Conservation (phyloP, 2,329 filamentous ascomycete species). For the Alternaria postmessia region DNA sequence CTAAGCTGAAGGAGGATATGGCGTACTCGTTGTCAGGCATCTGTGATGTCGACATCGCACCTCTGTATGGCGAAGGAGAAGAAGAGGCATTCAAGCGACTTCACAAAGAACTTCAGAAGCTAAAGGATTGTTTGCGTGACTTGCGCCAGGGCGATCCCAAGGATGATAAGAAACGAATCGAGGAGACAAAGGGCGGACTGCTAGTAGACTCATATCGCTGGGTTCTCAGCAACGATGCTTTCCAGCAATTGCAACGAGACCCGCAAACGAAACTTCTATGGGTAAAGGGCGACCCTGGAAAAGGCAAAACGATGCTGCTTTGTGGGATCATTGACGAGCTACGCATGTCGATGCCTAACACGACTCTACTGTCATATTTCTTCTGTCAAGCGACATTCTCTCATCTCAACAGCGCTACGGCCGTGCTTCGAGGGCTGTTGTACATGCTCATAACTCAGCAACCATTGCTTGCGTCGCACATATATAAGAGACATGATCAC, state of each 20-base stretch:
- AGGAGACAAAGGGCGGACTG: background rate
- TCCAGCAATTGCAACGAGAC: fast-evolving
- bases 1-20: background rate
- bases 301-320: fast-evolving
- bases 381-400: too few species aligned
- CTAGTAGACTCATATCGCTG: background rate
- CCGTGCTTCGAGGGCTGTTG: too few species aligned
- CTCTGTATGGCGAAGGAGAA: background rate
- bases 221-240: fast-evolving
- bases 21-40: conserved; percentile 4
- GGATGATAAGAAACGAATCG: background rate
- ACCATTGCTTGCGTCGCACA: fast-evolving
- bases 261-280: too few species aligned
- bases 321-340: too few species aligned
- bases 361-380: fast-evolving
- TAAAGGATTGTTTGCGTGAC: background rate
- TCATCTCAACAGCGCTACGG: too few species aligned
- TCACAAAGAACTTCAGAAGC: background rate
- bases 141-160: background rate
- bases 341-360: fast-evolving
- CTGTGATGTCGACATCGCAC: background rate
- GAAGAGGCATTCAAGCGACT: background rate
- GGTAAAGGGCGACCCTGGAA: too few species aligned
- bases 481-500: fast-evolving
- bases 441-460: fast-evolving